Percentiles rank a stretch among this genome's conserved stretches.
phyloP scores from a whole-genome alignment of 208 protist genomes.

The Acanthamoeba royreba region DNA sequence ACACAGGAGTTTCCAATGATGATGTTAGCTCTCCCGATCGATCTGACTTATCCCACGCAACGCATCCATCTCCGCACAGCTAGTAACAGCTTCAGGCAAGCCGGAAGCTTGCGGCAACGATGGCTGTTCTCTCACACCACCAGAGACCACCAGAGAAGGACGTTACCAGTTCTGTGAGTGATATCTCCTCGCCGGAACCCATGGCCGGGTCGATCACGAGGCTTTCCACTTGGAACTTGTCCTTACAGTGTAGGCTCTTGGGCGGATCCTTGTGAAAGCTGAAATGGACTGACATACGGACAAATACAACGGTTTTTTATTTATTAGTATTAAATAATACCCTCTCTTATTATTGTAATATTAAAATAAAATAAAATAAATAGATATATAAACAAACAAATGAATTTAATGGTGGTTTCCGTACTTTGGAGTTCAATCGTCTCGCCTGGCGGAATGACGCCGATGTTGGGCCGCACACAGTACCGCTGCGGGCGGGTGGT shows the following conservation, averaged over 20 bases:
- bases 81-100: too few species aligned
- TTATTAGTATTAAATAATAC: too few species aligned
- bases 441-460: slow-evolving; percentile 57
- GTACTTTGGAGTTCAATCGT: slow-evolving; percentile 60
- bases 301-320: too few species aligned
- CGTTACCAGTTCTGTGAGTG: slow-evolving; percentile 24
- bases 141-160: background rate
- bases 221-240: slow-evolving; percentile 50
- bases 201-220: background rate
- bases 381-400: background rate
- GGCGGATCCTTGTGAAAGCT: slow-evolving; percentile 51
- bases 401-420: background rate
- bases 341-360: too few species aligned
- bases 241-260: slow-evolving; percentile 46
- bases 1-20: background rate
- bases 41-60: too few species aligned
- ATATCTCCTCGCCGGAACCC: background rate
- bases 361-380: background rate
- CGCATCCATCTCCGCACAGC: too few species aligned
- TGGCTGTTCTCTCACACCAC: background rate
- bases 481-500: slow-evolving; percentile 64
- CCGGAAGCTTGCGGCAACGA: background rate
- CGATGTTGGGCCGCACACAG: slow-evolving; percentile 65
- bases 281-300: slow-evolving; percentile 47
- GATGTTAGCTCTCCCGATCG: background rate